Base-by-base conservation (phyloP, 148 eudicot genomes). In the Heliamphora exappendiculata region DNA sequence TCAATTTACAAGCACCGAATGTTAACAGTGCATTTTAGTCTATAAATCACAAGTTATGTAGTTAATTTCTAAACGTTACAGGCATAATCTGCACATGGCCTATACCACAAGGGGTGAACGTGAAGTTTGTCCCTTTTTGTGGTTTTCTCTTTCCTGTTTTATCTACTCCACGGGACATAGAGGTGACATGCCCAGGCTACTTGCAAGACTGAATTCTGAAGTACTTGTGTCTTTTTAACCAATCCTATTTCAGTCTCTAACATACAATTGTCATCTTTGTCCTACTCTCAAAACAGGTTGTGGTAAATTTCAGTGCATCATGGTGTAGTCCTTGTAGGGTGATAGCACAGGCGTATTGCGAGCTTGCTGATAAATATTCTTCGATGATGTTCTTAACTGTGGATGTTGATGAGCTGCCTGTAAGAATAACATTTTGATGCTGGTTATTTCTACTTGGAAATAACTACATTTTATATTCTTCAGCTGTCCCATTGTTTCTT, bases 381-480 rank as follows among this genome's bases (percentile, higher is more conserved):
- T 80, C 93, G 13, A 62, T 90, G 16, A 33, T 84, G 55, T 91
- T 90, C 76, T 70, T 92, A 44, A 81, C 88, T 2, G 87, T 92
- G 58, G 94, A 92, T 62, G 97, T 92, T 26, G 94, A 92, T 66
- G 84, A 90, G 72, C 73, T 92, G 82, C 78, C 94, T 12, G 97
- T 92, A 88, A 82, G 89, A 85, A 75, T 5, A 47, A 8, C 1
- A 5, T 6, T 7, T 5, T 44, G 26, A 58, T 58, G 66, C 66
- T 24, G 16, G 42, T 14, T 24, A n/a, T 36, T 73, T 57, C 11
- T 44, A 37, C 29, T 66, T 20, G 3, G 39, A 19, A 39, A 66
- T 7, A 39, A 20, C n/a, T 16, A 3, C 70, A 19, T 65, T 4
- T 57, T 12, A 29, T n/a, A n/a, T n/a, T n/a, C 12, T 62, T 33